phyloP scores from a whole-genome alignment of 1,139 yeast species.

The Scheffersomyces segobiensis region DNA sequence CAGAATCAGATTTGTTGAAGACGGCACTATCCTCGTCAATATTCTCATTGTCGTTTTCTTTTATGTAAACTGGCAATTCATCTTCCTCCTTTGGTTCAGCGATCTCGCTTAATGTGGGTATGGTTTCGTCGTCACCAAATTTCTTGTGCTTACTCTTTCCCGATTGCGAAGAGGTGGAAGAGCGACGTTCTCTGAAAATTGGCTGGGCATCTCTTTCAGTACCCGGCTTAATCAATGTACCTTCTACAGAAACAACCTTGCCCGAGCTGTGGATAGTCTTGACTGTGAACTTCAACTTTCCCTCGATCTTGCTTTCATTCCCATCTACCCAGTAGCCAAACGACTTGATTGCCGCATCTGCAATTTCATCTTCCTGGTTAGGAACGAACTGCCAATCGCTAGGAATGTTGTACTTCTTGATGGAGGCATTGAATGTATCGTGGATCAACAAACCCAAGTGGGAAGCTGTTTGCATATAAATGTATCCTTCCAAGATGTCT shows the following conservation, averaged over 20 bases:
- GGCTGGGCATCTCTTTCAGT: constrained; percentile 58
- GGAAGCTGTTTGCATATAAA: constrained; percentile 91
- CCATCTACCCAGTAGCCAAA: constrained; percentile 88
- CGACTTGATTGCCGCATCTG: constrained; percentile 41
- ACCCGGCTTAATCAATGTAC: constrained; percentile 71
- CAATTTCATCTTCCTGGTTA: constrained; percentile 63
- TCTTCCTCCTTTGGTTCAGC: constrained; percentile 23
- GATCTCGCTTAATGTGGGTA: constrained; percentile 20
- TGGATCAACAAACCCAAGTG: constrained; percentile 89
- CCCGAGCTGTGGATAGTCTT: constrained; percentile 77
- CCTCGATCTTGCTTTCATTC: constrained; percentile 71
- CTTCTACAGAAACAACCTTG: constrained; percentile 80
- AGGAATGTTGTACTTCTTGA: constrained; percentile 83
- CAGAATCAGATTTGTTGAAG: constrained; percentile 33
- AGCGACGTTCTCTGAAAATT: constrained; percentile 36
- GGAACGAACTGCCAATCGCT: constrained; percentile 80
- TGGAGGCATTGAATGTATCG: constrained; percentile 93
- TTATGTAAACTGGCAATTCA: constrained; percentile 16
- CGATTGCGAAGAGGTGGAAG: constrained; percentile 15
- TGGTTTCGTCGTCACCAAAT: constrained; percentile 37
- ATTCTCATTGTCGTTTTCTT: constrained; percentile 18
- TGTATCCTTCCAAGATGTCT: constrained; percentile 80
- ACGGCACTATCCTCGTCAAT: constrained; percentile 26
- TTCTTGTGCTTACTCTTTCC: constrained; percentile 37
- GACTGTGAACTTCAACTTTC: constrained; percentile 73